These are phyloP conservation scores for Linnemannia schmuckeri DNA, from an alignment of 192 early-diverging fungal genomes.

Conservation along the genomic window DNA sequence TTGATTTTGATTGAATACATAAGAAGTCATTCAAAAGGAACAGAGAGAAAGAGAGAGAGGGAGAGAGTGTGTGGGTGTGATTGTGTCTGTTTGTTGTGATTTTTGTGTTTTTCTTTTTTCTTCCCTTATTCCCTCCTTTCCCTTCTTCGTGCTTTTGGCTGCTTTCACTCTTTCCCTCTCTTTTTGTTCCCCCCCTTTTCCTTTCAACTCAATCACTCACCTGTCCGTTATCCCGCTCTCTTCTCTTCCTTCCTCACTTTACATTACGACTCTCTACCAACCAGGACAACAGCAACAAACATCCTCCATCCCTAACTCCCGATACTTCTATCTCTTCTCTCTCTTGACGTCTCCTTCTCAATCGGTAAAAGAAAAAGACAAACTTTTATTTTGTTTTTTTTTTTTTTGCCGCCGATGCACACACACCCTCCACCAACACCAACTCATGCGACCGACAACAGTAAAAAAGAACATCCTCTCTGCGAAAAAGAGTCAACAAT, in stretches of 20 bases:
- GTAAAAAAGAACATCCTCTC: background rate
- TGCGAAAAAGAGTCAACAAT: background rate
- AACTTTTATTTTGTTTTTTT: no score
- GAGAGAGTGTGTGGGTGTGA: background rate
- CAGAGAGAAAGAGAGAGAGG: background rate
- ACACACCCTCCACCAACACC: no score
- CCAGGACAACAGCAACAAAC: background rate
- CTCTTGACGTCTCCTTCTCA: background rate
- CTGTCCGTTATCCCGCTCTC: background rate
- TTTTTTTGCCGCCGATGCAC: no score
- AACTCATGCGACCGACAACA: no score
- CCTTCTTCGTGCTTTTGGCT: background rate
- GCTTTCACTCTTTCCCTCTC: background rate
- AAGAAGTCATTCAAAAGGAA: background rate
- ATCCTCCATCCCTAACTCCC: background rate
- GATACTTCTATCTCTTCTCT: background rate
- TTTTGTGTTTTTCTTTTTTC: constrained; percentile 5
- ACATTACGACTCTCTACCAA: background rate
- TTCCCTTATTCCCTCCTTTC: background rate
- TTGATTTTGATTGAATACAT: no score
- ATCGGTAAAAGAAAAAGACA: no score
- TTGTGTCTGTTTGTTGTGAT: background rate
- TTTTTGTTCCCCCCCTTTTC: background rate
- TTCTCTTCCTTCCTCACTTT: background rate
- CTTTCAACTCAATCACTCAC: no score